Conservation (phyloP, 2,329 filamentous ascomycete species). For the Colletotrichum sp. region DNA sequence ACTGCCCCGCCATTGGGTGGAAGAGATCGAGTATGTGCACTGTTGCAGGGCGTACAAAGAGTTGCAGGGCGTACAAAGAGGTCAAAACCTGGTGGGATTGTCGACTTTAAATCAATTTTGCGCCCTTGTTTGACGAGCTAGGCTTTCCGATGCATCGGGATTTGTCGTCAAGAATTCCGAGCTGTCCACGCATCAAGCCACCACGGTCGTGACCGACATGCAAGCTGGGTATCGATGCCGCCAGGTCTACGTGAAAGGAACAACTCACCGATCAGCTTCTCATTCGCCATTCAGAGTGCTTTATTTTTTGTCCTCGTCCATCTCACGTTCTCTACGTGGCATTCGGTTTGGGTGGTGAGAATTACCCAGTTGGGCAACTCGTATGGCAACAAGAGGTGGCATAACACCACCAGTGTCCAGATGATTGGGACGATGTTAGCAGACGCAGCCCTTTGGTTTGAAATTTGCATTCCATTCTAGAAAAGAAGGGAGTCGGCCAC, state of each 20-base stretch:
- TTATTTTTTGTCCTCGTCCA: fast-evolving
- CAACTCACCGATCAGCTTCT: fast-evolving
- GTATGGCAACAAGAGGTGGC: not conserved
- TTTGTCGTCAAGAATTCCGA: not conserved
- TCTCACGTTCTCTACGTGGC: not conserved
- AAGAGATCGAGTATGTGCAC: not conserved
- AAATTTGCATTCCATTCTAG: not conserved
- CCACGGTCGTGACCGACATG: fast-evolving
- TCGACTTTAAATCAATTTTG: not conserved
- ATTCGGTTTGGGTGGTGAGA: not conserved
- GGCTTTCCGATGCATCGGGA: not conserved
- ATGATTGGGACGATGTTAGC: not conserved
- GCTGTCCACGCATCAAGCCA: not conserved
- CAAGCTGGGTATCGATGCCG: not conserved
- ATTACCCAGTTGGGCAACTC: not conserved
- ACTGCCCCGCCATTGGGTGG: not conserved
- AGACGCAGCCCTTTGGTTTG: fast-evolving
- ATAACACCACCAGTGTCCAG: not conserved
- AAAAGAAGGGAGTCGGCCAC: not conserved
- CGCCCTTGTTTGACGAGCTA: not conserved
- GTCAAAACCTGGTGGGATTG: not conserved
- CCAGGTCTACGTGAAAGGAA: not conserved
- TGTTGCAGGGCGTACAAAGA: not conserved
- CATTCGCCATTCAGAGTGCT: not conserved
- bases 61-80: not conserved